These are phyloP conservation scores for Botrytis deweyae DNA, from an alignment of 2,329 filamentous ascomycete species.

Conservation along the genomic window DNA sequence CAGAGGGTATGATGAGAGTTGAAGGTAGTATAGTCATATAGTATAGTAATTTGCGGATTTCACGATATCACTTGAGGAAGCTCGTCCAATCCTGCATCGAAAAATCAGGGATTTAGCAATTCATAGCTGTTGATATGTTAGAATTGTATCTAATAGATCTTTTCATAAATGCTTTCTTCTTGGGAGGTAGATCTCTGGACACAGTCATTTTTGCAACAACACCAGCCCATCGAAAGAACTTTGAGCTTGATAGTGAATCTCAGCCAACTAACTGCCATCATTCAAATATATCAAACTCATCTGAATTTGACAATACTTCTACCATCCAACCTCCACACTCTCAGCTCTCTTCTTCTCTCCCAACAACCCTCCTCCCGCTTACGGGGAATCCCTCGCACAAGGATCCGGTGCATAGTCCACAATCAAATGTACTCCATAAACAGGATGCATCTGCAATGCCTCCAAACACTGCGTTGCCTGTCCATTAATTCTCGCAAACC, in stretches of 20 bases:
- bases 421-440: neutral
- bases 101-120: fast-evolving
- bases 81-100: neutral
- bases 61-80: neutral
- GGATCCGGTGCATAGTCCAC: neutral
- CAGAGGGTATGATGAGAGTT: fast-evolving
- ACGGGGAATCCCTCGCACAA: neutral
- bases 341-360: neutral
- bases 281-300: neutral
- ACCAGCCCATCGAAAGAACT: neutral
- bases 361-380: neutral
- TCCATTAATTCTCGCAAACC: neutral
- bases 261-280: neutral
- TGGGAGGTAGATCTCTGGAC: no score
- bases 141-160: neutral
- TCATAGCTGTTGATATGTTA: neutral
- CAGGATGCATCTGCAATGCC: neutral
- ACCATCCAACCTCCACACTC: neutral
- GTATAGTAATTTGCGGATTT: neutral
- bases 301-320: neutral
- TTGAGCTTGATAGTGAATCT: neutral
- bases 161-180: no score
- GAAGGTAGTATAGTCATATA: neutral
- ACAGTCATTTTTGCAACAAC: no score
- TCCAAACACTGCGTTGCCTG: neutral